A percentile compares a stretch with the other conserved stretches of the same genome.
phyloP scores from a whole-genome alignment of 768 basidiomycete genomes.

The Boletus patriciae region DNA sequence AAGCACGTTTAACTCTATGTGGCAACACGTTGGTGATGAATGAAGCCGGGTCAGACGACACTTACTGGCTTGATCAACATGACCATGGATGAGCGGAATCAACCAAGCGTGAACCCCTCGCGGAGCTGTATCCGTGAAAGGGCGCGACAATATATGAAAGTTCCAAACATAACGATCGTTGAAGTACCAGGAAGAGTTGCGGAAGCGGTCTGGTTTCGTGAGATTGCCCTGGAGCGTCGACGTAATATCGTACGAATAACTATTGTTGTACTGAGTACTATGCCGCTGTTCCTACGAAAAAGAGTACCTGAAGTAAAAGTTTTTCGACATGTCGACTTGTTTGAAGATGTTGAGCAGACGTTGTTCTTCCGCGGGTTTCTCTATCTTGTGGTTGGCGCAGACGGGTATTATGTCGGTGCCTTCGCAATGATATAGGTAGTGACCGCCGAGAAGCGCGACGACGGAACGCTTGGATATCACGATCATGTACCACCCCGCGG shows the following conservation, averaged over 20 bases:
- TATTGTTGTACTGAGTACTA: slow-evolving; percentile 29
- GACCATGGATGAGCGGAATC: slow-evolving; percentile 89
- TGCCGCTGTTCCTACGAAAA: background rate
- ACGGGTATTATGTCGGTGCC: slow-evolving; percentile 82
- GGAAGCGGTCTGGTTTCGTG: slow-evolving; percentile 51
- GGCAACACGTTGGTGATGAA: background rate
- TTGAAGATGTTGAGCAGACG: slow-evolving; percentile 89
- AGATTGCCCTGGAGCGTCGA: slow-evolving; percentile 95
- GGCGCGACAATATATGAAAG: slow-evolving; percentile 74
- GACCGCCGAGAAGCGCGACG: slow-evolving; percentile 91
- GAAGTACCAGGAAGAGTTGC: slow-evolving; percentile 57
- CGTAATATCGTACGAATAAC: slow-evolving; percentile 95
- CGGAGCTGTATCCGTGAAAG: slow-evolving; percentile 50
- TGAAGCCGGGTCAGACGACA: slow-evolving; percentile 3
- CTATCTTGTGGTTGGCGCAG: slow-evolving; percentile 76
- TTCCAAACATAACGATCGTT: slow-evolving; percentile 96
- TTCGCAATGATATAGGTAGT: slow-evolving; percentile 96
- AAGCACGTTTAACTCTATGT: slow-evolving; percentile 83
- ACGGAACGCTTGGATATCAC: slow-evolving; percentile 86
- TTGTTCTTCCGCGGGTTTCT: slow-evolving; percentile 86
- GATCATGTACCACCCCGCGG: slow-evolving; percentile 95
- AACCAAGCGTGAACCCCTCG: slow-evolving; percentile 75
- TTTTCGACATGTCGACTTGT: slow-evolving; percentile 97
- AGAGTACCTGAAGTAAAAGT: slow-evolving; percentile 92
- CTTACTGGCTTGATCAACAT: slow-evolving; percentile 98